Evolutionary conservation across 768 basidiomycete species (phyloP), one percentile per base, ranked within the genome.

Genomic region (Rhodotorula babjevae): DNA sequence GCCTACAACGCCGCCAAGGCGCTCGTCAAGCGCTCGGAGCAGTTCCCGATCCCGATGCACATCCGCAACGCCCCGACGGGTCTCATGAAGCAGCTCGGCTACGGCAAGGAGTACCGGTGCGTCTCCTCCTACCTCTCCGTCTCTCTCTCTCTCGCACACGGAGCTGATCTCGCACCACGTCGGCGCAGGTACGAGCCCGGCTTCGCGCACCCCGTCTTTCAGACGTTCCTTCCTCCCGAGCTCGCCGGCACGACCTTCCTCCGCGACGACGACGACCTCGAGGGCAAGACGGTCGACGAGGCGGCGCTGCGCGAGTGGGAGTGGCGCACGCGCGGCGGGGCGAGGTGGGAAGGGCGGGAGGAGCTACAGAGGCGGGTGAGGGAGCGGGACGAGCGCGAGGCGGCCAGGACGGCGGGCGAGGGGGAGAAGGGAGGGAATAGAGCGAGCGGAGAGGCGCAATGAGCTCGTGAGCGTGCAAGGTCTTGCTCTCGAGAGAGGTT

Each of bases 51-150:
- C 2, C 92, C 92, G 1, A 77, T 90, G 68, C 83, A 84, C 50
- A 84, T 92, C 76, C 85, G 92, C 44, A 92, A 93, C 80, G 90
- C 90, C 16, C 90, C 90, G 6, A 91, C 90, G 6, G 75, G 73
- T 29, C 78, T 90, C 18, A 88, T 90, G 87, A 87, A 87, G 78
- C 84, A 86, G 36, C 83, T 90, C 4, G 88, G 87, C 31, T 90
- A 89, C 77, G 87, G 87, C 2, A 82, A 85, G 74, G 85, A 83
- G 31, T 90, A 90, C 73, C 80, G 79, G 65, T 90, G 87, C 73
- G 87, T 49, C n/a, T 44, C 15, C 21, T 53, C 18, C 11, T 44
- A 0, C 8, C 29, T 57, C 46, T 46, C 55, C 15, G 14, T 16
- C n/a, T 8, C 29, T 33, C 14, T 25, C 50, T 12, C 44, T 46